Conservation (phyloP, 345 rosid genomes). For the Aegle marmelos region DNA sequence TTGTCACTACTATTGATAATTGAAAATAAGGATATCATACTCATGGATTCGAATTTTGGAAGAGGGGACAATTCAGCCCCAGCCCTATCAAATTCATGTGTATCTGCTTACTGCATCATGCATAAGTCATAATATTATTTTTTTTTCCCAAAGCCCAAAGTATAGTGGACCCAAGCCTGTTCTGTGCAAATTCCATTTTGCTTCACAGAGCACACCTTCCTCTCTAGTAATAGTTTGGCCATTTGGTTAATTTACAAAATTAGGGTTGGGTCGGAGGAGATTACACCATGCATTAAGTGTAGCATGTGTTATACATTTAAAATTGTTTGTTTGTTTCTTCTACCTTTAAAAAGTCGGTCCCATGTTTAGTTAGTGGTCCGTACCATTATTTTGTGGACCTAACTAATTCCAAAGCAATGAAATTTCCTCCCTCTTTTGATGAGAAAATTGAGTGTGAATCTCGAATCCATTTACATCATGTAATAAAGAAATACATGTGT, state of each 20-base stretch:
- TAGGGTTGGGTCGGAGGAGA: not conserved
- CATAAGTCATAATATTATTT: not conserved
- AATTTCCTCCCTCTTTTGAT: not conserved
- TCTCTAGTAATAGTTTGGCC: not conserved
- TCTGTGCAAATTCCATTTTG: not conserved
- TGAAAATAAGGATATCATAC: not conserved
- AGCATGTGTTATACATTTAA: not conserved
- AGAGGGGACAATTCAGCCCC: conserved; percentile 12
- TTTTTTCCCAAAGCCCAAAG: conserved; percentile 9
- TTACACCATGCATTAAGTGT: not conserved
- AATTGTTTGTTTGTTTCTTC: not conserved
- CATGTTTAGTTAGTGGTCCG: not conserved
- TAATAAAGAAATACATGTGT: not conserved
- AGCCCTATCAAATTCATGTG: not conserved
- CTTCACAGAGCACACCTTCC: not conserved
- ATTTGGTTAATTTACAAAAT: not conserved
- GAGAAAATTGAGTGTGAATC: not conserved
- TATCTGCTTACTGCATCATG: not conserved
- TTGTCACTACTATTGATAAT: conserved; percentile 6
- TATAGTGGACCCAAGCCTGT: conserved; percentile 16
- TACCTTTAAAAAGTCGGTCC: not conserved
- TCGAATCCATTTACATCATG: not conserved
- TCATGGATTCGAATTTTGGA: conserved; percentile 1
- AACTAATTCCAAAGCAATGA: conserved; percentile 9
- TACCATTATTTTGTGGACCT: conserved; percentile 1